Base-by-base conservation (phyloP, 164 flowering plant genomes). In the Tetracentron sinense region DNA sequence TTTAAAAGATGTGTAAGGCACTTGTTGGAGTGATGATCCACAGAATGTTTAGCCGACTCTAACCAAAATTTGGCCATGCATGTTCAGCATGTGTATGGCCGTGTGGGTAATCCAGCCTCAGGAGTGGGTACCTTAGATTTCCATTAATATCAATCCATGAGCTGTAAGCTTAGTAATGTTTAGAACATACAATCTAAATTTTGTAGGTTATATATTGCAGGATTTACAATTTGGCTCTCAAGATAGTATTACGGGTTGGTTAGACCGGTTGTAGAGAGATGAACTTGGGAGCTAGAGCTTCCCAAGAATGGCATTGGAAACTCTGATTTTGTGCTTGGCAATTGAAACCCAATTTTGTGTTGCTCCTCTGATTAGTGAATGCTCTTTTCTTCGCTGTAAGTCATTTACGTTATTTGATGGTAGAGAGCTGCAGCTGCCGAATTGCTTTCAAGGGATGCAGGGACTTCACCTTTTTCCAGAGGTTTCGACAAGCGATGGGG, bases 151-250 rank as follows among this genome's bases (percentile, higher is more conserved):
- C n/a, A n/a, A n/a, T n/a, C n/a, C n/a, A n/a, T 28, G 8, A 11
- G 42, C 28, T n/a, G 21, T 12, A 25, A 33, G 38, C 46, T 29
- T 33, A 7, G 15, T 19, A 26, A 6, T 48, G 6, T 42, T 4
- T n/a, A 25, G 11, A 1, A 10, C 14, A 25, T 54, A 14, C 10
- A 28, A 23, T 65, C 56, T 21, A 47, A 49, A 21, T 57, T 44
- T 54, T 56, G 22, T 46, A 28, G 10, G 63, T 14, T 16, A 6
- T 59, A 12, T 33, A 8, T 21, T 79, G 69, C 88, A 85, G 93
- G 83, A 87, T 67, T 77, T 80, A 77, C 86, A 77, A 62, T 82
- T 89, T 71, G 69, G 79, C 54, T 89, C 92, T 33, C 89, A 89
- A 69, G 91, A 87, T 63, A 86, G 85, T 48, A 55, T 81, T 0